Base-by-base conservation (phyloP, 495 filamentous ascomycete species). In the Talaromyces proteolyticus region DNA sequence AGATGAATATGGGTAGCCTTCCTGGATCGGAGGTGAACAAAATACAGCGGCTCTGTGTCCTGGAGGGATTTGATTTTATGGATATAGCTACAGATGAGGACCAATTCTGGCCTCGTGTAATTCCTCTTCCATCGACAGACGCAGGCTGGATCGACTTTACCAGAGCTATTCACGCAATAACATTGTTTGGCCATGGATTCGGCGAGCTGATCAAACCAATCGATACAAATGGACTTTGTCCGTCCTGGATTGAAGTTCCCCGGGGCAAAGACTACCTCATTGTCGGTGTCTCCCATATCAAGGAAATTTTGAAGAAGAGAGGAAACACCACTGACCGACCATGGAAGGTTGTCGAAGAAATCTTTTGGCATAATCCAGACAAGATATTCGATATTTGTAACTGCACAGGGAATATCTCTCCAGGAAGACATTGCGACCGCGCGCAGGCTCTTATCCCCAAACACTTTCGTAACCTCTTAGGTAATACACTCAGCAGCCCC, bases 101-200 rank as follows among this genome's bases (percentile, higher is more conserved):
- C 44, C 64, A 53, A 5, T 6, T 61, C 14, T 44, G 38, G 24
- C 61, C 64, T 5, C 55, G 61, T 2, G 53, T 58, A 4, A 51
- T 59, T 1, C 62, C 45, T 0, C 47, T 75, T 1, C 23, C 49
- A 16, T 12, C 56, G 4, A 51, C 44, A 18, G 64, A 62, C 10
- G 50, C 44, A 20, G 60, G 62, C 0, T 73, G 70, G 70, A 57
- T 67, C 24, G 63, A 67, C 41, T 62, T 69, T 16, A 57, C 55
- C 2, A 44, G 63, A 16, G 50, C 60, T 6, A 63, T 70, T 4
- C 45, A 46, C 22, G 65, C 68, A 19, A 46, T 67, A 4, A 62
- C 58, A 21, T 51, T 73, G 17, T 64, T 72, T 29, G 67, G 68
- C 10, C 53, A 52, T 10, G 62, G 57, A 5, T 72, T 70, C 53